Percentiles rank a stretch among this genome's conserved stretches.
Conservation (phyloP, 192 early-diverging fungal species). For the Coemansia sp. region DNA sequence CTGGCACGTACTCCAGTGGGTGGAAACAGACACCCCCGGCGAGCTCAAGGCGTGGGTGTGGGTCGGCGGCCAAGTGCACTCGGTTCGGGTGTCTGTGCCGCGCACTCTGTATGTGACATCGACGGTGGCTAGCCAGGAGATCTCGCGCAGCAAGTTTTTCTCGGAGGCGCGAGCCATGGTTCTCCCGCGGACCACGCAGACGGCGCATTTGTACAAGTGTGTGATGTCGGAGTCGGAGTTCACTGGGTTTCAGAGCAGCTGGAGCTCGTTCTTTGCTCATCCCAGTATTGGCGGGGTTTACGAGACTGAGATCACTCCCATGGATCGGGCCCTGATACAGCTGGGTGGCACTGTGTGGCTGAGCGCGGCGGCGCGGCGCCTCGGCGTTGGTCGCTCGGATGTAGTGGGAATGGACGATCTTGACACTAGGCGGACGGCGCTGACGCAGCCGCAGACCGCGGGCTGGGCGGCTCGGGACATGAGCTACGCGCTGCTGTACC, state of each 20-base stretch:
- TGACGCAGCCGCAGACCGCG: conserved; percentile 8
- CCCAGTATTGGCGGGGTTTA: conserved; percentile 91
- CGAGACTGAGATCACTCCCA: conserved; percentile 81
- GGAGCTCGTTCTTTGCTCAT: conserved; percentile 80
- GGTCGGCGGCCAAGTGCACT: conserved; percentile 66
- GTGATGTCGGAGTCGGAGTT: conserved; percentile 79
- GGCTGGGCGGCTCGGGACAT: conserved; percentile 36
- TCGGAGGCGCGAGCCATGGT: conserved; percentile 53
- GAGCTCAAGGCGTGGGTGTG: conserved; percentile 87
- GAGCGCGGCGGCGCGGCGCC: conserved; percentile 18
- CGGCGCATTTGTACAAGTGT: conserved; percentile 75
- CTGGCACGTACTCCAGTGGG: conserved; percentile 89
- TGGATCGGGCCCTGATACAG: conserved; percentile 78
- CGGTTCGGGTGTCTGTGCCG: conserved; percentile 73
- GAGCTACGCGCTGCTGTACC: conserved; percentile 77
- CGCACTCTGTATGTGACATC: conserved; percentile 84
- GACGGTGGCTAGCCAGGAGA: conserved; percentile 56
- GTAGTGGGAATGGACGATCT: conserved; percentile 33
- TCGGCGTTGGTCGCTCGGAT: conserved; percentile 16
- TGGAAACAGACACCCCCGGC: conserved; percentile 78
- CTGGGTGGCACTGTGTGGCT: conserved; percentile 62
- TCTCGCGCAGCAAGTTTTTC: conserved; percentile 41
- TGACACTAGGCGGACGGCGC: conserved; percentile 29
- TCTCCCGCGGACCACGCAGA: conserved; percentile 66
- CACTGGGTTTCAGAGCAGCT: conserved; percentile 66